Conservation (phyloP, 2,329 filamentous ascomycete genomes). For the Pyrenophora tritici-repentis region DNA sequence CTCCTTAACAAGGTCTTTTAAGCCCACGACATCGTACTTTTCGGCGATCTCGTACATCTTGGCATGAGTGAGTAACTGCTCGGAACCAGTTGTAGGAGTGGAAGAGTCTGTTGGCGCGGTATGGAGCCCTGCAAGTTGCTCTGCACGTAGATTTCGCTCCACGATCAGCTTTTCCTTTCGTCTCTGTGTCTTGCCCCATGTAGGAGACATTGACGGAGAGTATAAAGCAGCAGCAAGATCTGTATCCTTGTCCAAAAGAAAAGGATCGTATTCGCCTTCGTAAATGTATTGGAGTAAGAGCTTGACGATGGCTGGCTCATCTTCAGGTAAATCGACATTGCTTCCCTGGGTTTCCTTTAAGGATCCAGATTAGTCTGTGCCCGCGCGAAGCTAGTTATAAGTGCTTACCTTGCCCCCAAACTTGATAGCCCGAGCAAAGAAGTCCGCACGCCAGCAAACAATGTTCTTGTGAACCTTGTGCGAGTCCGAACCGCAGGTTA, state of each 20-base stretch:
- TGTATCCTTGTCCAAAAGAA: too few relatives aligned
- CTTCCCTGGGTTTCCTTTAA: not conserved
- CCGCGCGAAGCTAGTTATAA: too few relatives aligned
- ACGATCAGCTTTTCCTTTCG: too few relatives aligned
- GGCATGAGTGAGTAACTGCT: not conserved
- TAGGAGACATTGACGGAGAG: too few relatives aligned
- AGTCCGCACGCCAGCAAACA: constrained; percentile 12
- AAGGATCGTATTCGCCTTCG: not conserved
- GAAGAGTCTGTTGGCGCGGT: too few relatives aligned
- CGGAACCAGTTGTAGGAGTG: too few relatives aligned
- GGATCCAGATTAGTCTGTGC: too few relatives aligned
- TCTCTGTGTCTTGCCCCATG: too few relatives aligned
- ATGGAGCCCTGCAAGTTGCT: too few relatives aligned
- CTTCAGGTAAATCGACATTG: not conserved
- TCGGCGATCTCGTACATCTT: constrained; percentile 4
- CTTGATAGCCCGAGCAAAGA: constrained; percentile 14
- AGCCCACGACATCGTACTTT: not conserved
- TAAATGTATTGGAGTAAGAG: not conserved
- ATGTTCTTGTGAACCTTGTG: constrained; percentile 21
- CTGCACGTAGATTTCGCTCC: too few relatives aligned
- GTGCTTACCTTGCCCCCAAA: constrained; percentile 15
- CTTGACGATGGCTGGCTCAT: not conserved
- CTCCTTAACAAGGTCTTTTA: not conserved
- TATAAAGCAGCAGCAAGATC: too few relatives aligned
- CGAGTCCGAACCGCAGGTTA: constrained; percentile 11